phyloP scores from a whole-genome alignment of 2,329 filamentous ascomycete species.

The Cercospora sojina region DNA sequence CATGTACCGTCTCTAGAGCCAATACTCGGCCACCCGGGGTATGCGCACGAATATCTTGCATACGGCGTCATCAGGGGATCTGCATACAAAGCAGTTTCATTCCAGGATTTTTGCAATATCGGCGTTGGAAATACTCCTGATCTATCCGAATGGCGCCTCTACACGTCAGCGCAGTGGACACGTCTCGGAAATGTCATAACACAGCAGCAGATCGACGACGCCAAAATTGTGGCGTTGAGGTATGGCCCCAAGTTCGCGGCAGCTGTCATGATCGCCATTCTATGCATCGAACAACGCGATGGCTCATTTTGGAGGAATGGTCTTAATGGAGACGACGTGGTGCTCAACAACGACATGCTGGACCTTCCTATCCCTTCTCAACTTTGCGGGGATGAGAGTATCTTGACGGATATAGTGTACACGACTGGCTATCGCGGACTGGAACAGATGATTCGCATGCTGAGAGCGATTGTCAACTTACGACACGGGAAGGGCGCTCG shows the following conservation, averaged over 20 bases:
- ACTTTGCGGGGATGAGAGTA: constrained; percentile 6
- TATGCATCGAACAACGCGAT: neutral
- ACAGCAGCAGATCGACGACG: neutral
- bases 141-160: neutral
- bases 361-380: neutral
- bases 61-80: constrained; percentile 7
- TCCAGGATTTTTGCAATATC: neutral
- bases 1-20: constrained; percentile 2
- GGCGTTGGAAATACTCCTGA: neutral
- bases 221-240: neutral
- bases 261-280: constrained; percentile 8
- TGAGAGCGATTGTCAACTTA: constrained; percentile 11
- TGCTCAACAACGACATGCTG: neutral
- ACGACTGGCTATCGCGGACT: neutral
- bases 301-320: neutral
- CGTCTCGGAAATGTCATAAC: neutral
- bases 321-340: neutral
- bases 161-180: neutral
- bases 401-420: constrained; percentile 9
- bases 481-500: constrained; percentile 9
- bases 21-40: neutral
- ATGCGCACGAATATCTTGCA: constrained; percentile 9
- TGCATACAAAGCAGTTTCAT: constrained; percentile 7
- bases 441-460: constrained; percentile 16
- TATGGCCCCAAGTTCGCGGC: constrained; percentile 7